Evolutionary conservation across 768 basidiomycete genomes (phyloP), one percentile per base, ranked within the genome.

Genomic region (Calocera cornea): DNA sequence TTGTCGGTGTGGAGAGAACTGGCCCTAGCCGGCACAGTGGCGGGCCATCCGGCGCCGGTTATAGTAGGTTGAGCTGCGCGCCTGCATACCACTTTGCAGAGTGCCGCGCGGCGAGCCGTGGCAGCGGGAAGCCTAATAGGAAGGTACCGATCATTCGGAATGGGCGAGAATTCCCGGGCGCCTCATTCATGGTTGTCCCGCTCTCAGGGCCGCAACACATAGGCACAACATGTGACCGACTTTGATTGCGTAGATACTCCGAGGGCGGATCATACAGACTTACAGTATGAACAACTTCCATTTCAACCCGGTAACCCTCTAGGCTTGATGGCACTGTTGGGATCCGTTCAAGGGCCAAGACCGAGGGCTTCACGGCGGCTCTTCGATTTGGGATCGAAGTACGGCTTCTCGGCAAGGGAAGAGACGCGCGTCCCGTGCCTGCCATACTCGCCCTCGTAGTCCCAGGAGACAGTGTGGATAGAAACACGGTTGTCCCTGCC

Each of bases 401-500:
- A 73, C 2, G 73, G 73, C 65, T 72, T 72, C 69, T 74, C 74
- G 8, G 72, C 74, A 24, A 74, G 67, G 11, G 74, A 74, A 1
- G 72, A 72, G 16, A 74, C 74, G 65, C 74, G 65, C 1, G 73
- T 73, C 12, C 73, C 72, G 34, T 68, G 41, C 8, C 68, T 47
- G 64, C 68, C 69, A 12, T 34, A 50, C 36, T 68, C 65, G 64
- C 70, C 70, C 34, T 69, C 73, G 66, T 71, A 70, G 66, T 71
- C 72, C 64, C 69, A 72, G 1, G 69, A 69, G 19, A 68, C 70
- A 2, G 69, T 67, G 68, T 72, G 72, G n/a, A 70, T 68, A 0
- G 34, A 47, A 66, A 54, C 31, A 24, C 67, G 49, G 65, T 70
- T 65, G 64, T 65, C 47, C 66, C 54, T 60, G 19, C 14, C 31